Base-by-base conservation (phyloP, 164 flowering plant genomes). In the Protea cynaroides region DNA sequence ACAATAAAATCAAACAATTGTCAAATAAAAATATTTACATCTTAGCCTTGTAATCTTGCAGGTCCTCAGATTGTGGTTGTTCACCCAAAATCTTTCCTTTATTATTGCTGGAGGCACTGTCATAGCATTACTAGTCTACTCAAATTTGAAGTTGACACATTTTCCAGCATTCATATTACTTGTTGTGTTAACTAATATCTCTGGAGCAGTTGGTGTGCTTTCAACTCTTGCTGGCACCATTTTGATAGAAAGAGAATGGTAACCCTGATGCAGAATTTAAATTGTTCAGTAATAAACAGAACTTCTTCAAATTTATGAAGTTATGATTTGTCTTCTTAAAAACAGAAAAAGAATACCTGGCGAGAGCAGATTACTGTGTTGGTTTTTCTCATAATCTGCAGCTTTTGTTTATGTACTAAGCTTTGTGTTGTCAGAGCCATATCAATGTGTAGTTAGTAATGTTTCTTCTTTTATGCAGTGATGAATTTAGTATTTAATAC, bases 161-260 rank as follows among this genome's bases (percentile, higher is more conserved):
- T 72, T 76, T 50, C 14, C 61, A 17, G 68, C 72, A 13, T 93
- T 88, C 74, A 63, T 80, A 29, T 65, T 70, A 7, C 84, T 93
- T 40, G 74, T 90, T 11, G 19, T 73, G 37, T 49, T 85, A 58
- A 84, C 86, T 22, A 87, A 90, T 69, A 18, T 93, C 44, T 79
- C 87, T 19, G 98, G 97, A 76, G 96, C 96, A 38, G 63, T 88
- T 71, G 93, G 80, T 50, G 87, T 81, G 43, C 93, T 93, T 58
- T 84, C 98, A 54, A 82, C 85, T 68, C 90, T 93, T 67, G 92
- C 92, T 4, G 96, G 98, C 21, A 82, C 94, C 58, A 90, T 93
- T 63, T 73, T 93, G 76, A 74, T 92, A 22, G 96, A 92, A 80
- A 82, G 95, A 80, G 98, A 92, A 76, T 92, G 98, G 98, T 89